Evolutionary conservation across 768 basidiomycete species (phyloP).

Genomic region (Leccinum arenicola): DNA sequence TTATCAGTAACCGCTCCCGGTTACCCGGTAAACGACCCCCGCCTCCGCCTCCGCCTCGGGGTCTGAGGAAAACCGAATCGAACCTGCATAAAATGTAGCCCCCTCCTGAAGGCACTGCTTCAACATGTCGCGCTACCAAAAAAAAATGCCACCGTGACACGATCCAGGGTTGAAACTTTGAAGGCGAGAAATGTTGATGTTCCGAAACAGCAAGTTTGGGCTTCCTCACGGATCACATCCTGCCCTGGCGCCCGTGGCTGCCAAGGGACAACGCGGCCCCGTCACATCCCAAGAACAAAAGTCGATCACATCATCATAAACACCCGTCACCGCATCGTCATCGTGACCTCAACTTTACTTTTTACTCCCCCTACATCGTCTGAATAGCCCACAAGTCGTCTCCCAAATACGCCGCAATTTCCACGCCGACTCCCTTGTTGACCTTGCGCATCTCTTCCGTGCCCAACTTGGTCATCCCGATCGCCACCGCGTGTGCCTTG

Average conservation of each 20-base stretch:
- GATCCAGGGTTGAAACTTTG: neutral
- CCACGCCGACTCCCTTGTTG: constrained; percentile 90
- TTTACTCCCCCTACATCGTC: constrained; percentile 41
- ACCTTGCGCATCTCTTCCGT: constrained; percentile 88
- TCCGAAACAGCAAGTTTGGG: constrained; percentile 9
- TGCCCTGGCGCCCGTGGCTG: neutral
- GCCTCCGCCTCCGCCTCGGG: neutral
- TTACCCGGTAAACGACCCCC: neutral
- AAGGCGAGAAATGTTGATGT: constrained; percentile 10
- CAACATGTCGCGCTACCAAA: neutral
- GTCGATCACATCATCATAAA: neutral
- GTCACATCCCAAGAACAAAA: neutral
- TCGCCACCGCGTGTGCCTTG: constrained; percentile 85
- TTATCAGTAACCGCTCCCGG: neutral
- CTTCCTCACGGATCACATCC: neutral
- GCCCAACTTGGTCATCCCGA: constrained; percentile 77
- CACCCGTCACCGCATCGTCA: neutral
- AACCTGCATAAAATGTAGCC: neutral
- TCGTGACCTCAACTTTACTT: neutral
- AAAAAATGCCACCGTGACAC: neutral
- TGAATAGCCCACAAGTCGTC: constrained; percentile 82
- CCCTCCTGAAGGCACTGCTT: neutral
- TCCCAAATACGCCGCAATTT: constrained; percentile 81
- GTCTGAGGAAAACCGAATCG: neutral
- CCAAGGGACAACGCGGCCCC: neutral